Conservation (phyloP, 108 stramenopile species). For the Mayamaea pseudoterrestris region DNA sequence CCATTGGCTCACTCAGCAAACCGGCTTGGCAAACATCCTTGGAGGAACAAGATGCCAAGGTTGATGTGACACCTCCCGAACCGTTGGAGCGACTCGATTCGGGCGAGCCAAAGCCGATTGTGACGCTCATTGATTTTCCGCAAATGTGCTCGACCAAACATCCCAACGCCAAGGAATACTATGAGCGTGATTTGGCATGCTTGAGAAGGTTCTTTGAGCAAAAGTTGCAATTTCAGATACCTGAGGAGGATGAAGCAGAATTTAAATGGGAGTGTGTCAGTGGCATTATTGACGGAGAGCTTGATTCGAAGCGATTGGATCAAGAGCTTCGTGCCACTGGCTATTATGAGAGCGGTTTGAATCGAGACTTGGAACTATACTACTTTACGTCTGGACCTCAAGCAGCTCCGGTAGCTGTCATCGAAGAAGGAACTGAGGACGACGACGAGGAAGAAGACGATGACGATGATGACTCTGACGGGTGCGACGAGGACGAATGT, state of each 20-base stretch:
- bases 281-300: slow-evolving; percentile 3
- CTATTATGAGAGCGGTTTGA: slow-evolving; percentile 53
- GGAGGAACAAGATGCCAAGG: slow-evolving; percentile 49
- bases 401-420: slow-evolving; percentile 7
- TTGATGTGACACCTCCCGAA: slow-evolving; percentile 51
- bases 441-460: slow-evolving; percentile 11
- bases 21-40: slow-evolving; percentile 11
- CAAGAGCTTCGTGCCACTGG: slow-evolving; percentile 68
- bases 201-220: slow-evolving; percentile 77
- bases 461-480: slow-evolving; percentile 26
- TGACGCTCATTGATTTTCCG: slow-evolving; percentile 98
- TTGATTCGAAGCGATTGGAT: slow-evolving; percentile 58
- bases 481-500: slow-evolving; percentile 27
- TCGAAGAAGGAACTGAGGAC: slow-evolving; percentile 21
- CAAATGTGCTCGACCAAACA: slow-evolving; percentile 98
- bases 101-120: slow-evolving; percentile 76
- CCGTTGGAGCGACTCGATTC: slow-evolving; percentile 51
- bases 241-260: slow-evolving; percentile 26
- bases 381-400: slow-evolving; percentile 39
- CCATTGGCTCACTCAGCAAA: slow-evolving; percentile 52
- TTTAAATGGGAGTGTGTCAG: not conserved
- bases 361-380: slow-evolving; percentile 58
- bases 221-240: slow-evolving; percentile 70
- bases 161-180: slow-evolving; percentile 92
- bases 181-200: slow-evolving; percentile 83